These are phyloP conservation scores for Morella rubra DNA, from an alignment of 306 rosid genomes.

Conservation along the genomic window DNA sequence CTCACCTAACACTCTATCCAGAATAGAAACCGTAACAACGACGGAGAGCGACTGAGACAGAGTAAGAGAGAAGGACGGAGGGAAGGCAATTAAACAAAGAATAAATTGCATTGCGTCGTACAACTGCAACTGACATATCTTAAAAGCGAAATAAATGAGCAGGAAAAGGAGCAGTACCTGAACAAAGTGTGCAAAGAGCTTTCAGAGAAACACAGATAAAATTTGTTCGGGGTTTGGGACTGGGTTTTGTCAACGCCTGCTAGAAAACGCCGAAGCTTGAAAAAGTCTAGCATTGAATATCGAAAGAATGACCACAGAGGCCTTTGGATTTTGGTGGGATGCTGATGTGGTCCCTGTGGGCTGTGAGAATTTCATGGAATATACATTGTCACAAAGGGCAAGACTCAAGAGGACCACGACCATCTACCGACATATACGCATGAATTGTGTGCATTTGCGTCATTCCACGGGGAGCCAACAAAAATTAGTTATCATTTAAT, in stretches of 20 bases:
- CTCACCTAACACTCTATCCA: conserved; percentile 13
- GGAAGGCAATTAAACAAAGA: not conserved
- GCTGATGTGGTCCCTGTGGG: not conserved
- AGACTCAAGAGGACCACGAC: not conserved
- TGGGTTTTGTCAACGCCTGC: conserved; percentile 25
- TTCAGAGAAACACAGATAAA: not conserved
- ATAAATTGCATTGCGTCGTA: not conserved
- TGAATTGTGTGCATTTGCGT: too few species aligned
- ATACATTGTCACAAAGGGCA: not conserved
- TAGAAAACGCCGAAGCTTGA: conserved; percentile 35
- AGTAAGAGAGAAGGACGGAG: not conserved
- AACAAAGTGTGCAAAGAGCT: not conserved
- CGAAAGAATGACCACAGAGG: not conserved
- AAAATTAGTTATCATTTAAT: too few species aligned
- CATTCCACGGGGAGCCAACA: too few species aligned
- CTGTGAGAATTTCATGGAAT: not conserved
- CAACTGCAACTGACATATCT: conserved; percentile 3
- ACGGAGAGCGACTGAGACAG: not conserved
- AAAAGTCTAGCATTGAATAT: not conserved
- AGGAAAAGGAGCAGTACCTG: not conserved
- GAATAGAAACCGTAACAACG: conserved; percentile 10
- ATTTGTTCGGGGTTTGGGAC: not conserved
- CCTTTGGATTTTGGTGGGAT: not conserved
- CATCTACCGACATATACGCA: too few species aligned
- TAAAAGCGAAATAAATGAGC: not conserved